A percentile compares a stretch with the other conserved stretches of the same genome.
phyloP scores from a whole-genome alignment of 2,329 filamentous ascomycete species.

The Phaeomoniella chlamydospora region DNA sequence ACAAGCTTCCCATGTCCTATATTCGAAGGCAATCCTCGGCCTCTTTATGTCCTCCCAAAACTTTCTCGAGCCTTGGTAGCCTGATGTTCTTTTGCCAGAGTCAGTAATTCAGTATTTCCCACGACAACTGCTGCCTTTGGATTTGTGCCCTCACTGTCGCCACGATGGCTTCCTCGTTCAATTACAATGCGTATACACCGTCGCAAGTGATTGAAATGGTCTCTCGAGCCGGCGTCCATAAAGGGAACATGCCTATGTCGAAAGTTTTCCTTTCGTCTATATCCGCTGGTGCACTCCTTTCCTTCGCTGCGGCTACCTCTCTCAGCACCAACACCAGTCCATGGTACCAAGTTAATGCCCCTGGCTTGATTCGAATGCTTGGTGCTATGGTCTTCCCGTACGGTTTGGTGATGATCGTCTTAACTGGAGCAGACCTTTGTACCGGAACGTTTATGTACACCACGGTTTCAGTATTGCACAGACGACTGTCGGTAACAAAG shows the following conservation, averaged over 20 bases:
- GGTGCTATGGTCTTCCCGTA: constrained; percentile 32
- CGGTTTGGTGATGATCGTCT: constrained; percentile 34
- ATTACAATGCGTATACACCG: constrained; percentile 27
- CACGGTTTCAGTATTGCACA: constrained; percentile 27
- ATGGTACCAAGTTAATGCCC: constrained; percentile 35
- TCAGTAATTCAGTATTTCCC: too few relatives aligned
- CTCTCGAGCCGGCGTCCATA: constrained; percentile 33
- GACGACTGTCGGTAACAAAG: constrained; percentile 19
- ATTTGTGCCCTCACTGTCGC: too few relatives aligned
- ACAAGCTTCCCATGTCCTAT: too few relatives aligned
- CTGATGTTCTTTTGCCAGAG: too few relatives aligned
- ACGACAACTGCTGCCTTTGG: too few relatives aligned
- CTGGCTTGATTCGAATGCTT: constrained; percentile 31
- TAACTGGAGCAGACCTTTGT: constrained; percentile 34
- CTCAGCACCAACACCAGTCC: constrained; percentile 31
- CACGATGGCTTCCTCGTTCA: background rate
- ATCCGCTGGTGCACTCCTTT: constrained; percentile 35
- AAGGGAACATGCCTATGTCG: constrained; percentile 37
- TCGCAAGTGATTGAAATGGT: constrained; percentile 36
- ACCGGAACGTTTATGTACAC: constrained; percentile 33
- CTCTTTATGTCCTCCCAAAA: too few relatives aligned
- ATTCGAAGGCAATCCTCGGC: too few relatives aligned
- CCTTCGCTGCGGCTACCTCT: constrained; percentile 34
- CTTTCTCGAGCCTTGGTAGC: too few relatives aligned
- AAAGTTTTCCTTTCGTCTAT: constrained; percentile 38